Evolutionary conservation across 1,139 yeast species (phyloP), one percentile per base, ranked within the genome.

Genomic region (Nakaseomyces delphensis): DNA sequence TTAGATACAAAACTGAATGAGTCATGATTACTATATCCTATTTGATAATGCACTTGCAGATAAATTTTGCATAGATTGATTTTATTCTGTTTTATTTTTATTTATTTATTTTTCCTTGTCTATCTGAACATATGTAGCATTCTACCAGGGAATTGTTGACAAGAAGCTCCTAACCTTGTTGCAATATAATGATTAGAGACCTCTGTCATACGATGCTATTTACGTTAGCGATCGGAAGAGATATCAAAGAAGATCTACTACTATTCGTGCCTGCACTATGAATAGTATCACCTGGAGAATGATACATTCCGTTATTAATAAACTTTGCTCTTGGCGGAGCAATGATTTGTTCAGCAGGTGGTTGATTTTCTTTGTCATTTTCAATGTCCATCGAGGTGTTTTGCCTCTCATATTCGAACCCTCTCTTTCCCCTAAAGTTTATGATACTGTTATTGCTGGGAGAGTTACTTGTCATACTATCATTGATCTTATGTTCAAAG

Each of bases 291-390:
- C 47, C 44, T 23, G 53, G 52, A 10, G 54, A 49, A 27, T 45
- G 50, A 23, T 48, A 50, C 10, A 52, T 46, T n/a, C 53, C 52
- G n/a, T 51, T 52, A 21, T 50, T 54, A 5, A 52, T 47, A 38
- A 53, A 54, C 43, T 52, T 54, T 10, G 56, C 51, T 36, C 54
- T 47, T 36, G 56, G 57, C 11, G 54, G 59, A 7, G 47, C 44
- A 5, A 28, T 41, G 20, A 24, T 29, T 19, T 33, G 43, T 42
- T 10, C 43, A 28, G 37, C 33, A 11, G 54, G 53, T 24, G 42
- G 40, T 33, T 43, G 42, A 46, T 53, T 52, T 41, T 48, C 44
- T 41, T 49, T 43, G 32, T 45, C 40, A 24, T 21, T 32, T 23
- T 43, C 48, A 20, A 36, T 30, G 30, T 43, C 28, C n/a, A 39